Percentiles rank a stretch among this genome's conserved stretches.
Evolutionary conservation across 495 filamentous ascomycete species (phyloP).

Genomic region (Annulohypoxylon bovei): DNA sequence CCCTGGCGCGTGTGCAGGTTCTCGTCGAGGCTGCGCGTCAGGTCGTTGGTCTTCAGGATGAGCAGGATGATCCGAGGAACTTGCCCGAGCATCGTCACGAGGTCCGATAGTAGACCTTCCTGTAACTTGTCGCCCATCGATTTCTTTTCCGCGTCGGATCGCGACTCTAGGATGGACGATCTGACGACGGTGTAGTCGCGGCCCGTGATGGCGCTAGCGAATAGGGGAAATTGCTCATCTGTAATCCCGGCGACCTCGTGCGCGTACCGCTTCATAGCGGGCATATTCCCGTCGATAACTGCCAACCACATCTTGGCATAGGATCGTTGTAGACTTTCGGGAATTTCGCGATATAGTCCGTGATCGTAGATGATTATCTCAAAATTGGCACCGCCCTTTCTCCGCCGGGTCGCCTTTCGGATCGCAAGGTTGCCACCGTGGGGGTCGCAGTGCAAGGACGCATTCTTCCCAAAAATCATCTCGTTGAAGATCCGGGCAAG

Average conservation of each 20-base stretch:
- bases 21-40: slow-evolving; percentile 94
- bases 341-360: slow-evolving; percentile 94
- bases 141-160: slow-evolving; percentile 79
- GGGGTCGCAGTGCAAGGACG: slow-evolving; percentile 95
- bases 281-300: slow-evolving; percentile 86
- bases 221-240: slow-evolving; percentile 93
- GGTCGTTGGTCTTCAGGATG: slow-evolving; percentile 97
- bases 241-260: slow-evolving; percentile 87
- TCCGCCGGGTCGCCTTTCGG: slow-evolving; percentile 69
- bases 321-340: slow-evolving; percentile 75
- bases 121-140: slow-evolving; percentile 82
- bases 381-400: slow-evolving; percentile 74
- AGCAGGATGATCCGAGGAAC: slow-evolving; percentile 92
- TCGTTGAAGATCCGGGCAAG: slow-evolving; percentile 96
- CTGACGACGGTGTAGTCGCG: slow-evolving; percentile 83
- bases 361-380: slow-evolving; percentile 99
- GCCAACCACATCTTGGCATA: slow-evolving; percentile 99
- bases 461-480: slow-evolving; percentile 95
- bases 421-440: slow-evolving; percentile 98
- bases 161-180: slow-evolving; percentile 66
- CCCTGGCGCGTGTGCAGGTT: slow-evolving; percentile 90
- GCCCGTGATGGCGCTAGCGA: slow-evolving; percentile 96
- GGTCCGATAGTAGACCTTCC: slow-evolving; percentile 85
- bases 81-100: slow-evolving; percentile 87
- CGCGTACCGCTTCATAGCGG: slow-evolving; percentile 86